Evolutionary conservation across 208 protist species (phyloP).

Genomic region (Crithidia expoeki): DNA sequence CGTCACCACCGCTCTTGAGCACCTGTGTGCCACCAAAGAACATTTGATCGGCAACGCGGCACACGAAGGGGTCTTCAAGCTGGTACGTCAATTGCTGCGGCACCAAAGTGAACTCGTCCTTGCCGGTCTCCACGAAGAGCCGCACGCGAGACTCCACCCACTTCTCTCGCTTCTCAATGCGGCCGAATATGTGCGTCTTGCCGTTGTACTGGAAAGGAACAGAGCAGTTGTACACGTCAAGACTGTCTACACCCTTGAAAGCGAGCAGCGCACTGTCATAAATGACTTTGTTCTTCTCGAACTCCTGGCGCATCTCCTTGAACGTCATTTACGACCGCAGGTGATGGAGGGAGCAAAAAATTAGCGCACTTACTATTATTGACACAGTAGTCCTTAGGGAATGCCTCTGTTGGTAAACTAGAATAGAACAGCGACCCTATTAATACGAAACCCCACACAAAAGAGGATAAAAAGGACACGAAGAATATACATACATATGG

Average conservation of each 20-base stretch:
- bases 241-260: conserved; percentile 55
- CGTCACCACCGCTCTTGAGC: conserved; percentile 49
- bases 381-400: too few species aligned
- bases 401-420: too few species aligned
- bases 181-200: conserved; percentile 45
- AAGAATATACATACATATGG: too few species aligned
- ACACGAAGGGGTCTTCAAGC: conserved; percentile 58
- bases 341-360: conserved; percentile 1
- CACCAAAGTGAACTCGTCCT: conserved; percentile 59
- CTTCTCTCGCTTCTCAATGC: conserved; percentile 49
- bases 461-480: too few species aligned
- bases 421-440: too few species aligned
- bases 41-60: conserved; percentile 49
- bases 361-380: too few species aligned
- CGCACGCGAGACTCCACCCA: conserved; percentile 59
- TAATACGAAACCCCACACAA: too few species aligned
- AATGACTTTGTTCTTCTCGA: conserved; percentile 49
- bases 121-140: conserved; percentile 49
- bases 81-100: conserved; percentile 41
- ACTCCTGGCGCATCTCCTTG: conserved; percentile 52
- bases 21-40: conserved; percentile 60
- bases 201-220: conserved; percentile 51
- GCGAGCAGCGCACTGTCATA: conserved; percentile 35
- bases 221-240: conserved; percentile 71
- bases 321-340: conserved; percentile 39